phyloP scores from a whole-genome alignment of 139 green algal genomes.

The Coelastrella sp. region DNA sequence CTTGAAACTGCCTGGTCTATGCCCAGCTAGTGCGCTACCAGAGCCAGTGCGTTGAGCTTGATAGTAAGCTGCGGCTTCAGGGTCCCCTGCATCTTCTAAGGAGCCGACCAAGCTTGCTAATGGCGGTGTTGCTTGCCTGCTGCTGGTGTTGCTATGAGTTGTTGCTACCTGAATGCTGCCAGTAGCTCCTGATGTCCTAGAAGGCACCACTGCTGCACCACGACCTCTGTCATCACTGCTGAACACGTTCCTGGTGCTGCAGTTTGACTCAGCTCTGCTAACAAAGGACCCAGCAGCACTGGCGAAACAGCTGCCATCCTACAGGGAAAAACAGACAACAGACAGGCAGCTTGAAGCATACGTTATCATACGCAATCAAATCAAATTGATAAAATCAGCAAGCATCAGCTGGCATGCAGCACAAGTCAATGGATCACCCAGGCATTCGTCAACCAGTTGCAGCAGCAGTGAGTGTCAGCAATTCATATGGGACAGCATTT shows the following conservation, averaged over 20 bases:
- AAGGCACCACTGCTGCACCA: not conserved
- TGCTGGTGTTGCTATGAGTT: constrained; percentile 1
- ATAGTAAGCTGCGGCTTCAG: constrained; percentile 57
- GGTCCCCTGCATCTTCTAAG: constrained; percentile 41
- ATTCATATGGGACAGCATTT: no score
- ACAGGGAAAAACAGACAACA: not conserved
- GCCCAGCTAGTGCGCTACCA: not conserved
- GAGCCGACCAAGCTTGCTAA: constrained; percentile 41
- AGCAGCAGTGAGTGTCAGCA: no score
- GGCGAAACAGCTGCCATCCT: not conserved
- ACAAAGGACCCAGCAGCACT: not conserved
- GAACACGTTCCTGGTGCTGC: not conserved
- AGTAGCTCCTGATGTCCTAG: not conserved
- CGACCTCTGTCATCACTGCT: not conserved
- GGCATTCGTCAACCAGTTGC: no score
- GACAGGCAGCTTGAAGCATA: not conserved
- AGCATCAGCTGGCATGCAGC: no score
- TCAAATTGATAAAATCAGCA: no score
- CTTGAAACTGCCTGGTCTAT: constrained; percentile 23
- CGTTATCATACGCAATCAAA: no score
- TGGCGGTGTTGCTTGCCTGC: constrained; percentile 19
- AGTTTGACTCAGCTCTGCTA: constrained; percentile 1
- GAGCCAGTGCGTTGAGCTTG: constrained; percentile 41
- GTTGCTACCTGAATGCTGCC: not conserved
- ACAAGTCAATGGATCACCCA: no score